phyloP scores from a whole-genome alignment of 768 basidiomycete genomes.

The Nidularia sp. region DNA sequence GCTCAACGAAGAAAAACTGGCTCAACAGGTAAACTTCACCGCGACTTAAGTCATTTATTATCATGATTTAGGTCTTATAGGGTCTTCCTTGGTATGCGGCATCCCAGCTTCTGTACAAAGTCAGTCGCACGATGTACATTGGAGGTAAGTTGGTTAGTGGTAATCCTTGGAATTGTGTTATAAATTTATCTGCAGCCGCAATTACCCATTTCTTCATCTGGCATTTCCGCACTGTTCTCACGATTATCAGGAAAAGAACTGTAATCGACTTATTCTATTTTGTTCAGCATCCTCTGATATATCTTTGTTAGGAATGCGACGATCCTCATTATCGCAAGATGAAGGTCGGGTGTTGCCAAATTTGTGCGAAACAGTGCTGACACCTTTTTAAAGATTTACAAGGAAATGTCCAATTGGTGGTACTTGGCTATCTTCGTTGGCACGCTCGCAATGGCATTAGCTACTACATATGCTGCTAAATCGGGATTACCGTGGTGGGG shows the following conservation, averaged over 20 bases:
- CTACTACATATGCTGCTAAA: slow-evolving; percentile 27
- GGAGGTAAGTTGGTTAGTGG: slow-evolving; percentile 17
- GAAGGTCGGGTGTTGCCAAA: slow-evolving; percentile 17
- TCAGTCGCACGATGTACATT: slow-evolving; percentile 32
- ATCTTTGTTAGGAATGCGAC: slow-evolving; percentile 25
- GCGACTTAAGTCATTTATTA: background rate
- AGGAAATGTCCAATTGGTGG: slow-evolving; percentile 31
- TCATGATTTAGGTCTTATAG: slow-evolving; percentile 8
- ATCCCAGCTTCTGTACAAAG: slow-evolving; percentile 34
- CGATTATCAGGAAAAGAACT: slow-evolving; percentile 25
- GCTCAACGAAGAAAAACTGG: slow-evolving; percentile 41
- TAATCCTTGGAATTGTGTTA: background rate
- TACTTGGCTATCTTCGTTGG: slow-evolving; percentile 25
- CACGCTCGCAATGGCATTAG: slow-evolving; percentile 25
- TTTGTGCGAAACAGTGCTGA: background rate
- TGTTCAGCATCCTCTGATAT: background rate
- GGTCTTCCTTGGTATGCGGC: slow-evolving; percentile 39
- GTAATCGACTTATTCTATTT: slow-evolving; percentile 18
- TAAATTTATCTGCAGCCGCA: slow-evolving; percentile 22
- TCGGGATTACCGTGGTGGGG: slow-evolving; percentile 34
- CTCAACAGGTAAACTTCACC: slow-evolving; percentile 15
- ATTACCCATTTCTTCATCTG: slow-evolving; percentile 44
- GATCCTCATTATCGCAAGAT: slow-evolving; percentile 33
- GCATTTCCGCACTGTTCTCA: slow-evolving; percentile 35
- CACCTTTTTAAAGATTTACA: slow-evolving; percentile 17